Evolutionary conservation across 345 rosid genomes (phyloP).

Genomic region (Geranium brycei): DNA sequence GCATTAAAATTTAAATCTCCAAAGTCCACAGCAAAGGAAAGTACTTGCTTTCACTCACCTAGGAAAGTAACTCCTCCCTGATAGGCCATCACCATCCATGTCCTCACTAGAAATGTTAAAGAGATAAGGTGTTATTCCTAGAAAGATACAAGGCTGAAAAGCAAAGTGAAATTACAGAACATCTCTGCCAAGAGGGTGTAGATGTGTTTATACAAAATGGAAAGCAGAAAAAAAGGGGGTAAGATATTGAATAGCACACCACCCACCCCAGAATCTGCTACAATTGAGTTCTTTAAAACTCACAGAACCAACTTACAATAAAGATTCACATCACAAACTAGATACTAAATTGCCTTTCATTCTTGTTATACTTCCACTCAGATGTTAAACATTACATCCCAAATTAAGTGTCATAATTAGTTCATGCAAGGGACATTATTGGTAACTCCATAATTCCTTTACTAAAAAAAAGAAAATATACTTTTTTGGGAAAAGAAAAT

Average conservation of each 20-base stretch:
- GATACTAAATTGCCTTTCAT: neutral
- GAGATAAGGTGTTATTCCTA: constrained; percentile 12
- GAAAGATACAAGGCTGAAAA: constrained; percentile 6
- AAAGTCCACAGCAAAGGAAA: neutral
- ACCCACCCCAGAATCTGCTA: neutral
- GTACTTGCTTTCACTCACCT: constrained; percentile 31
- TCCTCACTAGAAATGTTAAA: constrained; percentile 28
- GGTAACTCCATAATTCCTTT: too few species aligned
- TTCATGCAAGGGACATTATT: too few species aligned
- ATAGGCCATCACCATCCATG: constrained; percentile 31
- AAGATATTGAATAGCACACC: neutral
- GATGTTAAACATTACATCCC: neutral
- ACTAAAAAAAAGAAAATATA: too few species aligned
- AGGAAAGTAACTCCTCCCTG: constrained; percentile 49
- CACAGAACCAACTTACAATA: neutral
- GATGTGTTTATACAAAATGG: too few species aligned
- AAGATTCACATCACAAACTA: neutral
- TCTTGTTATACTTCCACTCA: neutral
- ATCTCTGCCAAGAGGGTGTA: neutral
- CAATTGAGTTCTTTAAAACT: neutral
- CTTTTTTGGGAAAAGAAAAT: too few species aligned
- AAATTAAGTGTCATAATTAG: too few species aligned
- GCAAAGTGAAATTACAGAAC: neutral
- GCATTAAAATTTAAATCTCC: neutral
- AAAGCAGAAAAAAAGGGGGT: neutral